A percentile compares a stretch with the other conserved stretches of the same genome.
Conservation (phyloP, 1,284 basidiomycete species). For the Phylloboletellus chloephorus region DNA sequence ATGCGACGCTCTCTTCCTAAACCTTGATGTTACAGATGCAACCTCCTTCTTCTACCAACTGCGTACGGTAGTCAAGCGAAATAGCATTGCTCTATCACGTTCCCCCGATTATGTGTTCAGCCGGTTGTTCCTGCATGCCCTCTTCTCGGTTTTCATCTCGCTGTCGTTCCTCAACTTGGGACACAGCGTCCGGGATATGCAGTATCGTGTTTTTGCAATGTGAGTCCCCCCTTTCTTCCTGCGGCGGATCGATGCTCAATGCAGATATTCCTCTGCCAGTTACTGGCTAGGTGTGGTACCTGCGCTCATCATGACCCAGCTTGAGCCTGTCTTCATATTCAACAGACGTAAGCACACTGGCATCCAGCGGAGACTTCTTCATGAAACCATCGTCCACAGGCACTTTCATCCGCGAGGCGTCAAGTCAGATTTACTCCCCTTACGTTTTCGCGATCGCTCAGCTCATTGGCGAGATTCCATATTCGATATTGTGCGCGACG, state of each 20-base stretch:
- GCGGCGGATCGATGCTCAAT: background rate
- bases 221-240: constrained; percentile 30
- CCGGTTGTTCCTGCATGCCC: constrained; percentile 71
- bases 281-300: constrained; percentile 71
- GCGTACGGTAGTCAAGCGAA: constrained; percentile 66
- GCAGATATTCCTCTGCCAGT: constrained; percentile 29
- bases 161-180: constrained; percentile 80
- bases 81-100: constrained; percentile 76
- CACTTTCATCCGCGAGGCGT: constrained; percentile 69
- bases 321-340: constrained; percentile 84
- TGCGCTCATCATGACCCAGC: constrained; percentile 73
- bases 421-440: constrained; percentile 73
- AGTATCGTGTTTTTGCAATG: constrained; percentile 83
- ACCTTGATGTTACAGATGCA: constrained; percentile 46
- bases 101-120: constrained; percentile 81
- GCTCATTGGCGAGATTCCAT: constrained; percentile 78
- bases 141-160: constrained; percentile 76
- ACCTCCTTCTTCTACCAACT: constrained; percentile 80
- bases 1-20: background rate
- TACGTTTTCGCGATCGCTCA: constrained; percentile 82
- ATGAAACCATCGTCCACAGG: constrained; percentile 19
- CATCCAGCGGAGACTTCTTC: background rate
- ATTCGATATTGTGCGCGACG: constrained; percentile 66
- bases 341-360: constrained; percentile 50
- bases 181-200: constrained; percentile 63